Percentiles rank a stretch among this genome's conserved stretches.
These are phyloP conservation scores for Aspergillus cejpii DNA, from an alignment of 2,329 filamentous ascomycete species.

Conservation along the genomic window DNA sequence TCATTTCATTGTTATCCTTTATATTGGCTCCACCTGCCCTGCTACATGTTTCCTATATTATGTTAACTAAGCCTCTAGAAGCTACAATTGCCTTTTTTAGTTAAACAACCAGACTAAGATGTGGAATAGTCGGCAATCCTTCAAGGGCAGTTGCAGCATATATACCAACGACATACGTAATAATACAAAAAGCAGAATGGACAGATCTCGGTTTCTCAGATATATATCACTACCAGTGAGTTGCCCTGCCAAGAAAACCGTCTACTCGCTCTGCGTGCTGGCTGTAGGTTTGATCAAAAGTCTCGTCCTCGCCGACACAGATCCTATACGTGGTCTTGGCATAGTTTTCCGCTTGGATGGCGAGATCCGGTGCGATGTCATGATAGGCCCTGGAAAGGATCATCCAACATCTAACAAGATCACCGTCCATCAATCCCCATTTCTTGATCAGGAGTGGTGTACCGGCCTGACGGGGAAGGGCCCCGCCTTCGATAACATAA, in stretches of 20 bases:
- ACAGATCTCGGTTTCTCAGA: too few relatives aligned
- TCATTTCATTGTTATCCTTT: too few relatives aligned
- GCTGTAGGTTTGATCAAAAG: slow-evolving; percentile 19
- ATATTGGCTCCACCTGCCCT: too few relatives aligned
- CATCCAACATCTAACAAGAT: slow-evolving; percentile 25
- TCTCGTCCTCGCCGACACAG: slow-evolving; percentile 31
- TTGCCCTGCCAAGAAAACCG: slow-evolving; percentile 22
- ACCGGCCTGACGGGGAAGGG: slow-evolving; percentile 2
- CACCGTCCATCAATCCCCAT: slow-evolving; percentile 28
- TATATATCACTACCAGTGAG: too few relatives aligned
- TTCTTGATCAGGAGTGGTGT: slow-evolving; percentile 12
- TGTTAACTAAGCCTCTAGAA: too few relatives aligned
- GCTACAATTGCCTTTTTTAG: too few relatives aligned
- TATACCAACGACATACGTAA: too few relatives aligned
- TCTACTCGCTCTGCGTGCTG: slow-evolving; percentile 37
- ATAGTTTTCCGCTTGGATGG: slow-evolving; percentile 23
- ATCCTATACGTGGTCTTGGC: slow-evolving; percentile 30
- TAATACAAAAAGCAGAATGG: too few relatives aligned
- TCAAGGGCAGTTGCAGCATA: too few relatives aligned
- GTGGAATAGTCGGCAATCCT: too few relatives aligned
- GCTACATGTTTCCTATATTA: too few relatives aligned
- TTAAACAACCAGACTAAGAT: too few relatives aligned
- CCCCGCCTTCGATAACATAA: slow-evolving; percentile 22
- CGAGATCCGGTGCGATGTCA: slow-evolving; percentile 13
- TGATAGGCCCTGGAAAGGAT: slow-evolving; percentile 23